phyloP scores from a whole-genome alignment of 345 rosid species.

The Pugionium cornutum region DNA sequence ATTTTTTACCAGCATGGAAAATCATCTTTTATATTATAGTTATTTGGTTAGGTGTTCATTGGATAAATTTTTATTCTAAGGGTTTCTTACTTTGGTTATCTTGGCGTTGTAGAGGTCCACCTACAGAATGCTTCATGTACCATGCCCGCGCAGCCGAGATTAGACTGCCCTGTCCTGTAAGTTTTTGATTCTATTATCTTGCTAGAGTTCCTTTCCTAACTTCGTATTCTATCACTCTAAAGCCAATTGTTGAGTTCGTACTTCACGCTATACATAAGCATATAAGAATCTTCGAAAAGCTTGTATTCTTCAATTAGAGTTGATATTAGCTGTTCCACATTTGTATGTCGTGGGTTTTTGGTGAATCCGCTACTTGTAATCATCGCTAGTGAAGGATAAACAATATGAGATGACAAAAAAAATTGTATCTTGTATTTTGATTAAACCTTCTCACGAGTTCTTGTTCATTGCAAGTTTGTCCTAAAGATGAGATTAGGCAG shows the following conservation, averaged over 20 bases:
- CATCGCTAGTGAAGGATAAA: conserved; percentile 2
- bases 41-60: conserved; percentile 1
- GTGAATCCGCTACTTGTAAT: conserved; percentile 4
- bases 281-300: conserved; percentile 1
- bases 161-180: conserved; percentile 61
- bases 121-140: conserved; percentile 84
- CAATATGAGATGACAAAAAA: neutral
- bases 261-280: neutral
- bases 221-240: neutral
- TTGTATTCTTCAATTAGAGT: neutral
- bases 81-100: conserved; percentile 21
- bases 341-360: neutral
- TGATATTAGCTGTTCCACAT: neutral
- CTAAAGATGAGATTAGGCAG: neutral
- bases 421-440: conserved; percentile 16
- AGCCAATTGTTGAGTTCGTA: conserved; percentile 21
- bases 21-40: neutral
- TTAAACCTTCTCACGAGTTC: neutral
- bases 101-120: conserved; percentile 78
- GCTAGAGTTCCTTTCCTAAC: neutral
- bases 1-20: conserved; percentile 1
- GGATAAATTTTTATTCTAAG: conserved; percentile 12
- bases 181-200: conserved; percentile 21
- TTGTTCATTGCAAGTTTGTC: neutral
- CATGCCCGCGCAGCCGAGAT: conserved; percentile 83